Conservation (phyloP, 2,329 filamentous ascomycete species). For the Stromatinia cepivora region DNA sequence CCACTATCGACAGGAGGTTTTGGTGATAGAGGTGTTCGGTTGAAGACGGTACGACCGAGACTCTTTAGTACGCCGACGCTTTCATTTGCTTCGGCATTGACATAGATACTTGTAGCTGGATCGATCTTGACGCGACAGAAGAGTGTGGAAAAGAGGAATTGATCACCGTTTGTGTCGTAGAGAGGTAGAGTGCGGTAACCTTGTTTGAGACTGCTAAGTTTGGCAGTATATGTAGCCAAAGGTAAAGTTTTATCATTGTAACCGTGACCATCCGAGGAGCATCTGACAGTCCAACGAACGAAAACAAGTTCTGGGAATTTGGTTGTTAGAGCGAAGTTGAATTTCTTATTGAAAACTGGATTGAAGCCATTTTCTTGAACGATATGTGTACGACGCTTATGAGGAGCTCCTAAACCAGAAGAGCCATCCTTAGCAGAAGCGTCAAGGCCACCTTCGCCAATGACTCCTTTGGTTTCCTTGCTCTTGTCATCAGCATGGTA, state of each 20-base stretch:
- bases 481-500: constrained; percentile 92
- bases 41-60: constrained; percentile 59
- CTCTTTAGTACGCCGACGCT: constrained; percentile 57
- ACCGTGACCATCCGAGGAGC: constrained; percentile 73
- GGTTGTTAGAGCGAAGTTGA: constrained; percentile 83
- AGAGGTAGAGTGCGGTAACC: constrained; percentile 92
- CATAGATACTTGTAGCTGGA: constrained; percentile 56
- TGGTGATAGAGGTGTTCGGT: constrained; percentile 44
- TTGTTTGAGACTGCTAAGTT: constrained; percentile 83
- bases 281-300: constrained; percentile 88
- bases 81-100: constrained; percentile 49
- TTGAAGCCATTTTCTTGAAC: constrained; percentile 91
- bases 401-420: constrained; percentile 68
- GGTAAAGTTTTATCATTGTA: constrained; percentile 63
- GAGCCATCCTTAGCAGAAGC: constrained; percentile 63
- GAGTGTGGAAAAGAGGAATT: constrained; percentile 90
- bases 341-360: constrained; percentile 78
- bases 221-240: constrained; percentile 88
- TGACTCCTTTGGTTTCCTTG: constrained; percentile 77
- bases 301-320: constrained; percentile 93
- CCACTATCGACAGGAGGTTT: constrained; percentile 32
- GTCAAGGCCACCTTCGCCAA: constrained; percentile 64
- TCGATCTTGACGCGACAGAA: constrained; percentile 82
- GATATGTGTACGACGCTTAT: constrained; percentile 77
- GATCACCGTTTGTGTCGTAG: constrained; percentile 83